These are phyloP conservation scores for Stachybotrys elegans DNA, from an alignment of 2,329 filamentous ascomycete species.

Conservation along the genomic window DNA sequence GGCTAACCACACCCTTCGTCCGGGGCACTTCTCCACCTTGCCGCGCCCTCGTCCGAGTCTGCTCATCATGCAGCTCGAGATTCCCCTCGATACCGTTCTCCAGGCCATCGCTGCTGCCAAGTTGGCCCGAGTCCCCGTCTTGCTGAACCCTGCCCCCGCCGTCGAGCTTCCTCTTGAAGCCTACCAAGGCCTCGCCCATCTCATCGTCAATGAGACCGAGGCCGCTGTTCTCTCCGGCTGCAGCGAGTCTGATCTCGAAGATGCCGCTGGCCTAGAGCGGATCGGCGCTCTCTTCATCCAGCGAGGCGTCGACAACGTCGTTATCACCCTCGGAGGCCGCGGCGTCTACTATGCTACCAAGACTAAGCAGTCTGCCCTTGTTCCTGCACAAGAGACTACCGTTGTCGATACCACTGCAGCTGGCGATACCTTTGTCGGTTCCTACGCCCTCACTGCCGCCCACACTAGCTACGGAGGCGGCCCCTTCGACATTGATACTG, in stretches of 20 bases:
- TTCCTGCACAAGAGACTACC: conserved; percentile 61
- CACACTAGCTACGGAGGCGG: conserved; percentile 21
- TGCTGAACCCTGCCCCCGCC: conserved; percentile 84
- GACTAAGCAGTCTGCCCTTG: conserved; percentile 35
- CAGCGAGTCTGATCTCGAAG: conserved; percentile 43
- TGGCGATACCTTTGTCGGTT: conserved; percentile 90
- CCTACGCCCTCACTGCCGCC: conserved; percentile 72
- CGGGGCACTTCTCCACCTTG: conserved; percentile 28
- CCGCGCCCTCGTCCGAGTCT: conserved; percentile 48
- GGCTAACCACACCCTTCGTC: conserved; percentile 54
- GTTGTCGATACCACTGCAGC: conserved; percentile 94
- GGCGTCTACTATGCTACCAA: conserved; percentile 65
- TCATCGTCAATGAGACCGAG: conserved; percentile 90
- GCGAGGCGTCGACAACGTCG: conserved; percentile 67
- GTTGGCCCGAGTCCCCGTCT: conserved; percentile 49
- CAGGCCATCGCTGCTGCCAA: conserved; percentile 51
- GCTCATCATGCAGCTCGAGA: conserved; percentile 74
- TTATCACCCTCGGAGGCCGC: conserved; percentile 78
- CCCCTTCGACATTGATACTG: conserved; percentile 50
- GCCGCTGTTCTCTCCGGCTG: conserved; percentile 65
- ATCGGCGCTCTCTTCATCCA: conserved; percentile 58
- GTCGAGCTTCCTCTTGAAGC: conserved; percentile 60
- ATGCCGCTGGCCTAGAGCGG: conserved; percentile 34
- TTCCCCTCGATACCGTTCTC: conserved; percentile 61
- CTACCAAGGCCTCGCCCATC: conserved; percentile 65